Evolutionary conservation across 73 alveolate species (phyloP), one percentile per base, ranked within the genome.

Genomic region (Paramecium sonneborni): DNA sequence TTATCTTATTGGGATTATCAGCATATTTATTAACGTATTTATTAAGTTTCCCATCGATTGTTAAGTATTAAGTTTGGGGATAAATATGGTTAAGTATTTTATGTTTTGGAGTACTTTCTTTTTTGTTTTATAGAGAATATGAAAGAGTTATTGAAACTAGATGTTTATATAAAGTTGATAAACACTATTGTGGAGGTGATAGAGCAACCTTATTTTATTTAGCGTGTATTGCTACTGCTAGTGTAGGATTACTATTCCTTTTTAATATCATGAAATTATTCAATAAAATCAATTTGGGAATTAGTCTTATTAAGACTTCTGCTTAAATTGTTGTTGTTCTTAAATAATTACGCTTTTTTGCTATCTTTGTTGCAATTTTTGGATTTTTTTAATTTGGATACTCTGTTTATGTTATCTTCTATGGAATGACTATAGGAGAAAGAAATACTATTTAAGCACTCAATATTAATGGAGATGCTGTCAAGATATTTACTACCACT

Each of bases 371-470:
- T 0, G 89, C 87, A 10, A 26, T 88, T 2, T 6, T 88, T 39
- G 72, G 79, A 23, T 57, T 88, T 37, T 62, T 62, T 5, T 39
- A 44, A 30, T 76, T 76, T 28, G 91, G 84, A 14, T 43, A 57
- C 23, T 39, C 94, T 1, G 3, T 32, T 15, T 0, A 37, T 21
- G 72, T 82, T 9, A 32, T 76, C 12, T 69, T 88, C 0, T 88
- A 70, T 88, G 94, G 91, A 7, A 88, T 88, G 94, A 88, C 94
- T 5, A 72, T 88, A 6, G 94, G 94, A 21, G 56, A 70, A 39
- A 34, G 52, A 34, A 21, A 30, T 38, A 11, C 24, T 8, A 67
- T 88, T 20, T n/a, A 84, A 43, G 87, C 94, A 18, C 41, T 5
- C 21, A 85, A 72, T n/a, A 86, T 86, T 20, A 79, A 88, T 37